These are phyloP conservation scores for Corrigiola litoralis DNA, from an alignment of 179 eudicot species.

Conservation along the genomic window DNA sequence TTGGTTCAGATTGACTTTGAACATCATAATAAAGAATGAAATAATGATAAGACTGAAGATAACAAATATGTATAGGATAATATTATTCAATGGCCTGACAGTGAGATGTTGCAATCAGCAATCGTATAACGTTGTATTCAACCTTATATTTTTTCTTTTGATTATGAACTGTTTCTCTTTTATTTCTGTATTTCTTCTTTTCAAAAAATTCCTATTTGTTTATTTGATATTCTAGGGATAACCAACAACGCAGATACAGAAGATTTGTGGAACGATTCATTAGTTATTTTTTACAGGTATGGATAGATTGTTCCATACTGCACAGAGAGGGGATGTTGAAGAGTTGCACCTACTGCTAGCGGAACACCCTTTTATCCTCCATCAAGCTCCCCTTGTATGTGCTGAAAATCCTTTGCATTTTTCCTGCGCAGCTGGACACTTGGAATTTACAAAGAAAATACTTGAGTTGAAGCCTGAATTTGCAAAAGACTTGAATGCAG, in stretches of 20 bases:
- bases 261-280: neutral
- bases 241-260: too few species aligned
- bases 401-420: conserved; percentile 32
- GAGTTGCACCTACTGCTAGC: conserved; percentile 16
- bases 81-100: too few species aligned
- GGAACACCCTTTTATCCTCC: conserved; percentile 24
- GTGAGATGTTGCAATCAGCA: neutral
- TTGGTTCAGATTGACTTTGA: too few species aligned
- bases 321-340: conserved; percentile 23
- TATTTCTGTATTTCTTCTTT: too few species aligned
- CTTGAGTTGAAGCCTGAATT: conserved; percentile 27
- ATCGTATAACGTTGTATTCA: neutral
- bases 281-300: conserved; percentile 6
- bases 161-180: too few species aligned
- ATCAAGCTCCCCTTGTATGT: conserved; percentile 10
- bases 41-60: too few species aligned
- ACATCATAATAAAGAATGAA: too few species aligned
- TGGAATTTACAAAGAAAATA: conserved; percentile 22
- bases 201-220: neutral
- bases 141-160: too few species aligned
- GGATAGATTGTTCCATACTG: conserved; percentile 24
- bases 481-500: conserved; percentile 25
- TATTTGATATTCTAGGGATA: neutral
- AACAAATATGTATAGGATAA: too few species aligned
- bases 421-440: conserved; percentile 28